phyloP scores from a whole-genome alignment of 805 yeast species.

The Barnettozyma pratensis region DNA sequence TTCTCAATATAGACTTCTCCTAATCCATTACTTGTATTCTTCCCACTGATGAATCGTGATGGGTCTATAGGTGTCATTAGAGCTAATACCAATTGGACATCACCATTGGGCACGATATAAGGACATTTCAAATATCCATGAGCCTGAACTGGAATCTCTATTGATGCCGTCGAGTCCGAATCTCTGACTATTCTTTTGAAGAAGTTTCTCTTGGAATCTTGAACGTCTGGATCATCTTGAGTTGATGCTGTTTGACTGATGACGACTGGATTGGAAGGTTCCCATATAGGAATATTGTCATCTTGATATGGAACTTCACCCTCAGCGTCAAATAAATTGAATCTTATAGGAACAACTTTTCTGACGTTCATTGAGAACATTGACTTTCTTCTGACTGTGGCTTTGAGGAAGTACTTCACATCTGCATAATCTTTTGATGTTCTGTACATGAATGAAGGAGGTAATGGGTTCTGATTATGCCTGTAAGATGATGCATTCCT shows the following conservation, averaged over 20 bases:
- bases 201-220: not conserved
- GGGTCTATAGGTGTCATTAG: constrained; percentile 3
- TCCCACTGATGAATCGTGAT: not conserved
- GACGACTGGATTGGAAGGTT: too few species aligned
- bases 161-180: not conserved
- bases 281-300: too few species aligned
- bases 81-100: constrained; percentile 13
- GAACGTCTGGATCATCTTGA: too few species aligned
- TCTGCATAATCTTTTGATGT: not conserved
- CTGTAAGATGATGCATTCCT: not conserved
- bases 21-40: not conserved
- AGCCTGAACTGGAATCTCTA: not conserved
- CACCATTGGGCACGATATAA: not conserved
- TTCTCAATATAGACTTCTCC: constrained; percentile 6
- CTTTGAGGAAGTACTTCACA: constrained; percentile 46
- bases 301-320: too few species aligned
- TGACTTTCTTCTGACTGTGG: constrained; percentile 49
- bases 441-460: not conserved
- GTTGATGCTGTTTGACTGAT: too few species aligned
- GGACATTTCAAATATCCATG: not conserved
- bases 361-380: constrained; percentile 43
- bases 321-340: constrained; percentile 16
- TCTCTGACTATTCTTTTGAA: not conserved
- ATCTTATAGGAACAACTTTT: constrained; percentile 35
- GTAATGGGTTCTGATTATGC: not conserved